Evolutionary conservation across 2,329 filamentous ascomycete species (phyloP), one percentile per base, ranked within the genome.

Genomic region (Calonectria naviculata): DNA sequence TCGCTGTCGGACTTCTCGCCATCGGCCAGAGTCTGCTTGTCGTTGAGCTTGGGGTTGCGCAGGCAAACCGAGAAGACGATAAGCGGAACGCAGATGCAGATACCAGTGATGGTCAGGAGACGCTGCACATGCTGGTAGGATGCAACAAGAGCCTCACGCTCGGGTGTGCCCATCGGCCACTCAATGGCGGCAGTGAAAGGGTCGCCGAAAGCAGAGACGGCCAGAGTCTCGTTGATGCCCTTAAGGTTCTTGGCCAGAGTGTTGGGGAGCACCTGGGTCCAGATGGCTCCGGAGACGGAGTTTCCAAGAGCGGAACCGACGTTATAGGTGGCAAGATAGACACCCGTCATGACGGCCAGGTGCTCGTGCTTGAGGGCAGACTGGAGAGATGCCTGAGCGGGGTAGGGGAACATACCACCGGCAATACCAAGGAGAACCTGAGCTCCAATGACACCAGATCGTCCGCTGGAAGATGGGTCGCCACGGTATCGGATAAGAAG

Each of bases 401-500:
- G 84, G 76, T 87, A 88, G 0, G 86, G 84, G 80, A 93, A 93
- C 81, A 93, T 84, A 61, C 91, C 91, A 47, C 90, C 90, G 1
- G 89, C 90, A 63, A 92, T 85, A 74, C 91, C 91, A 1, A 93
- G 85, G 6, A 93, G 81, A 9, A 92, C 83, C 78, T 93, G 89
- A 2, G 88, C 90, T 19, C 88, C 91, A 69, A 93, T 89, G 67
- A 93, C 84, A 31, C 91, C 91, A 1, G 87, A 85, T 67, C 89
- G 84, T 71, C 82, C 85, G 12, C 84, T 79, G 0, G 75, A 68
- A 21, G 77, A 81, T 13, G 83, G 76, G 7, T 87, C 86, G 41
- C 90, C 90, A n/a, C 91, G 89, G 83, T 85, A 93, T 74, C 86
- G 85, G 76, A 93, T 92, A 21, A 93, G 83, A 1, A 93, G 85